Evolutionary conservation across 768 basidiomycete species (phyloP), one percentile per base, ranked within the genome.

Genomic region (Artomyces pyxidatus): DNA sequence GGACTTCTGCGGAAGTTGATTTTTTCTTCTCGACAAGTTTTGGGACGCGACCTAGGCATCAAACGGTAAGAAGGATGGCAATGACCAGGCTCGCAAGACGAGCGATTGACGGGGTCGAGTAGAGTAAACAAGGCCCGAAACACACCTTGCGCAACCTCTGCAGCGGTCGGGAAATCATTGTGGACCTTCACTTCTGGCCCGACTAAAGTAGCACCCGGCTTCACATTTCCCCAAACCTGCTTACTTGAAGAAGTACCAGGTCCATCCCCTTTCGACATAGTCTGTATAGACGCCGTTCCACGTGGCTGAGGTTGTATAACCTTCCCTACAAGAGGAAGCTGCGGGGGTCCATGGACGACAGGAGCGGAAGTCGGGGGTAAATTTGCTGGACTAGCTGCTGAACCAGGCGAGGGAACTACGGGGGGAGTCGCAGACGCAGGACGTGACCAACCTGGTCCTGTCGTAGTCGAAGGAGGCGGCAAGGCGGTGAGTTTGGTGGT

Each of bases 81-180:
- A n/a, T n/a, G n/a, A n/a, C 49, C 27, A 58, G 56, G 12, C 47
- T 59, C 60, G 38, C 10, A 30, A 25, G 42, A 32, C 25, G 28
- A 6, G 17, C 21, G 37, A 2, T 35, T 51, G 14, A 51, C 35
- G 25, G 39, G 23, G 19, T 35, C 3, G 23, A 11, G 7, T 12
- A 6, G 12, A 42, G 17, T 16, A 30, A 37, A 23, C 17, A 19
- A 40, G 12, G 21, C 9, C 40, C 46, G 47, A 47, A 45, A 29
- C 78, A 58, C 57, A 85, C 89, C 85, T 70, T 85, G 83, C 6
- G 89, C 89, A 38, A 92, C 91, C 70, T 99, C 96, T 30, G 90
- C 91, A 40, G 95, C 93, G 5, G 96, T 99, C 6, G 96, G 96
- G 62, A 99, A 99, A 55, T 98, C 94, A 49, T 70, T 76, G 32